Evolutionary conservation across 768 basidiomycete species (phyloP), one percentile per base, ranked within the genome.

Genomic region (Harrya chromipes): DNA sequence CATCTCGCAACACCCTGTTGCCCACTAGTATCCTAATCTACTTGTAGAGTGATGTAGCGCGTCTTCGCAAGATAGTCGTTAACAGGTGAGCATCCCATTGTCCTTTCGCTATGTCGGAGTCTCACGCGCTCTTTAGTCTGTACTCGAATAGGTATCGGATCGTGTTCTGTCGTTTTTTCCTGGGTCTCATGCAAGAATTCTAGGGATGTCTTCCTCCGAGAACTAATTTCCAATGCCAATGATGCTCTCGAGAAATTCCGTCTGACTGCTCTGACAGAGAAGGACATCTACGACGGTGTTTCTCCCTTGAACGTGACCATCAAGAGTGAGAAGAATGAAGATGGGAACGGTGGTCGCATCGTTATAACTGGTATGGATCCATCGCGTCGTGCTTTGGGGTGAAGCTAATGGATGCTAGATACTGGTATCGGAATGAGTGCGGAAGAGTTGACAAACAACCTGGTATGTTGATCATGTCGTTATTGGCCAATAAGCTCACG

Each of bases 341-440:
- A 83, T 48, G 87, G 84, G 7, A 72, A 74, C 24, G 77, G 81
- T 16, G 92, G 90, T 6, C 77, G 82, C 40, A 72, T 95, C 26
- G 69, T 93, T 50, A 87, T 95, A 45, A 72, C 84, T 47, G 89
- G 88, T 85, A 61, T 21, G 76, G 49, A 14, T 40, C n/a, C 16
- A 16, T 52, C 13, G 11, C 29, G n/a, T 19, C 16, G 16, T 40
- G 2, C 43, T 34, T 17, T 40, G 35, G n/a, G 23, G 14, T 36
- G 40, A 42, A 33, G 46, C 53, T 56, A 12, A 50, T 46, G 6
- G 21, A 35, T 37, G 14, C 23, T 58, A 90, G 95, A 99, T 63
- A 93, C 90, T 26, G 97, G 97, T 53, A 93, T 98, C 63, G 97
- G 97, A 27, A 98, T 98, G 97, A 85, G 81, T n/a, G 80, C 86